A percentile compares a stretch with the other conserved stretches of the same genome.
phyloP scores from a whole-genome alignment of 345 rosid species.

The Punica granatum region DNA sequence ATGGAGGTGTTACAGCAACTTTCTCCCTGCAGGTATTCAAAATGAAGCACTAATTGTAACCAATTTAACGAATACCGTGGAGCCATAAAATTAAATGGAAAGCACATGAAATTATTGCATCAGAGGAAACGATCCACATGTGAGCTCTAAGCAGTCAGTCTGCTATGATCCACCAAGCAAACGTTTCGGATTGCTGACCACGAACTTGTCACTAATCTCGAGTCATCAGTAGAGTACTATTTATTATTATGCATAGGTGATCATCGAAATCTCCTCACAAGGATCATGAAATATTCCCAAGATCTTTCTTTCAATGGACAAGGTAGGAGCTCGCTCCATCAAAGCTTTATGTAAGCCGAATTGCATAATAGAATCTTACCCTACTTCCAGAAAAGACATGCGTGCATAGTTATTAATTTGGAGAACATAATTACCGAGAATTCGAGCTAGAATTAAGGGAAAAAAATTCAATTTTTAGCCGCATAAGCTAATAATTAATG shows the following conservation, averaged over 20 bases:
- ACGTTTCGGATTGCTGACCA: neutral
- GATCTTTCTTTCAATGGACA: no score
- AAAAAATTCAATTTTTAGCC: neutral
- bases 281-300: neutral
- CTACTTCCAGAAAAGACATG: neutral
- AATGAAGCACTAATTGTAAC: neutral
- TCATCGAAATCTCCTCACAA: neutral
- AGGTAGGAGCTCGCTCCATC: no score
- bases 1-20: neutral
- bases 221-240: neutral
- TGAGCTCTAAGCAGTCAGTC: neutral
- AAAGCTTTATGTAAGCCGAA: no score
- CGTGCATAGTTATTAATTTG: no score
- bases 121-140: neutral
- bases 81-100: neutral
- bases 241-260: neutral
- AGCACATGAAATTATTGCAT: neutral
- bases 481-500: neutral
- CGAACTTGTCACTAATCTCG: neutral
- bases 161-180: neutral
- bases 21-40: neutral
- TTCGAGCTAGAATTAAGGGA: neutral
- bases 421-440: no score
- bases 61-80: neutral
- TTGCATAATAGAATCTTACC: neutral